Evolutionary conservation across 176 grass and related monocot species (phyloP).

Genomic region (Zea luxurians): DNA sequence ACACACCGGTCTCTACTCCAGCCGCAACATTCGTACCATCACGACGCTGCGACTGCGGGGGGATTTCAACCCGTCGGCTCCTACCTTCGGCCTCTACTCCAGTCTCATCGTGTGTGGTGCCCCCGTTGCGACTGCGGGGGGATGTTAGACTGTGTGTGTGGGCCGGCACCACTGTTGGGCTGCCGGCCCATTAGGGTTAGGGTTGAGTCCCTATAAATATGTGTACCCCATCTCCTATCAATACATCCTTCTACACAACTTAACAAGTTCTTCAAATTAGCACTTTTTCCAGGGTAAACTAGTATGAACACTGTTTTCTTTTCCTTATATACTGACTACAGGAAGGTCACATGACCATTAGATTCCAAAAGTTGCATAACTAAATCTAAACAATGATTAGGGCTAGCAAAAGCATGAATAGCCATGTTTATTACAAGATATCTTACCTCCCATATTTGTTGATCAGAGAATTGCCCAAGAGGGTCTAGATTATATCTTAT

Average conservation of each 20-base stretch:
- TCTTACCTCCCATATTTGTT: constrained; percentile 88
- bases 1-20: no score
- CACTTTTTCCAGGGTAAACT: constrained; percentile 15
- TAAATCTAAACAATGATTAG: background rate
- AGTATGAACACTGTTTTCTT: background rate
- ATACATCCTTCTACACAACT: background rate
- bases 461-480: constrained; percentile 57
- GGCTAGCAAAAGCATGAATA: constrained; percentile 1
- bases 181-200: no score
- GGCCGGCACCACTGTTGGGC: no score
- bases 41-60: no score
- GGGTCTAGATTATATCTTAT: constrained; percentile 91
- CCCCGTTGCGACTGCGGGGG: no score
- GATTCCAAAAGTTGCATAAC: background rate
- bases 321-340: background rate
- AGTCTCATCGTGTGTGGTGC: no score
- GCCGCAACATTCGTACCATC: no score
- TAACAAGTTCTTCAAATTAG: constrained; percentile 3
- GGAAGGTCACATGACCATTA: background rate
- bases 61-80: no score
- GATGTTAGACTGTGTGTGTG: no score
- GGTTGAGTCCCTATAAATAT: no score
- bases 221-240: no score
- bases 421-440: background rate
- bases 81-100: no score